Percentiles rank a stretch among this genome's conserved stretches.
phyloP scores from a whole-genome alignment of 768 basidiomycete species.

The Cystobasidium ongulense region DNA sequence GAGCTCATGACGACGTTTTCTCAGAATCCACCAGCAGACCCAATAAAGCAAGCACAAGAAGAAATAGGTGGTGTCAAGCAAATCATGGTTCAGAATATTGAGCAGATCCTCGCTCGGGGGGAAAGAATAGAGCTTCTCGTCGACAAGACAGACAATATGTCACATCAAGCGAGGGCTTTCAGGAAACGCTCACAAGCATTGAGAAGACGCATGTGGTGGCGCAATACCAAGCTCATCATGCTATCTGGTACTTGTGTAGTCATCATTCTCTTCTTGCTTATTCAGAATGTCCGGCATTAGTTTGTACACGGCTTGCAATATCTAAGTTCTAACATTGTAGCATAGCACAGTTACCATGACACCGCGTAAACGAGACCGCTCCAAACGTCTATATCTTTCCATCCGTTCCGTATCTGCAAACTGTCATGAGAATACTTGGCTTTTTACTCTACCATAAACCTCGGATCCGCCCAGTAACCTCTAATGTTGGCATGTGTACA shows the following conservation, averaged over 20 bases:
- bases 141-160: slow-evolving; percentile 83
- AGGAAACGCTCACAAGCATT: slow-evolving; percentile 38
- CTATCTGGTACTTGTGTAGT: slow-evolving; percentile 58
- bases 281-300: slow-evolving; percentile 68
- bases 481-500: slow-evolving; percentile 28
- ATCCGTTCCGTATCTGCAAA: too few species aligned
- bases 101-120: slow-evolving; percentile 85
- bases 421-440: background rate
- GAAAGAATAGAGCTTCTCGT: slow-evolving; percentile 92
- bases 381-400: background rate
- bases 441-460: background rate
- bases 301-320: background rate
- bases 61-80: slow-evolving; percentile 61
- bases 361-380: too few species aligned
- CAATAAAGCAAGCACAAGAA: slow-evolving; percentile 76
- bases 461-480: slow-evolving; percentile 11
- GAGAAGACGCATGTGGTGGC: slow-evolving; percentile 48
- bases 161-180: slow-evolving; percentile 87
- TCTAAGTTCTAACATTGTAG: background rate
- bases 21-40: slow-evolving; percentile 72
- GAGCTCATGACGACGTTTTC: slow-evolving; percentile 61
- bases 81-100: slow-evolving; percentile 75
- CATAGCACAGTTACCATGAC: background rate
- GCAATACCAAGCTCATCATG: slow-evolving; percentile 47
- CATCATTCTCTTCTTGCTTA: slow-evolving; percentile 67